Percentiles rank a stretch among this genome's conserved stretches.
Conservation (phyloP, 2,329 filamentous ascomycete genomes). For the Diaporthe amygdali region DNA sequence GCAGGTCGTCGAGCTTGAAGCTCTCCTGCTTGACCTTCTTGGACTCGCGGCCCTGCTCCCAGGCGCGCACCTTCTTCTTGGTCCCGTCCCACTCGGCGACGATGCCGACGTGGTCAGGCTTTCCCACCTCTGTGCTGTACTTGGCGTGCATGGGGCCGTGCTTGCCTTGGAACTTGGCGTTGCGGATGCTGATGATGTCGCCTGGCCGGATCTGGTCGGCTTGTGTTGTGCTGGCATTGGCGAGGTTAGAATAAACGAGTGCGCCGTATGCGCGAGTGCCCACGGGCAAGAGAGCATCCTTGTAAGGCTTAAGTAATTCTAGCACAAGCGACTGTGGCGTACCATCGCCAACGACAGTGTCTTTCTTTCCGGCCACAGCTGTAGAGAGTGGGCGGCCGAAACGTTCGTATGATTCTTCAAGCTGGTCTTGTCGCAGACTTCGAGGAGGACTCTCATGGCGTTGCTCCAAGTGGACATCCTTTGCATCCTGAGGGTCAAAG, state of each 20-base stretch:
- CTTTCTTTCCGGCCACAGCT: conserved; percentile 73
- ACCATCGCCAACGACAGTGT: conserved; percentile 83
- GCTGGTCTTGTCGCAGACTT: conserved; percentile 85
- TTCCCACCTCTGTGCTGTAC: conserved; percentile 87
- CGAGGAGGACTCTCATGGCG: conserved; percentile 84
- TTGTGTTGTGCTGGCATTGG: conserved; percentile 88
- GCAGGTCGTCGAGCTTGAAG: conserved; percentile 89
- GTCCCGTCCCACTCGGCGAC: conserved; percentile 98
- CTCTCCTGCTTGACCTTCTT: conserved; percentile 94
- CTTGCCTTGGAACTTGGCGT: conserved; percentile 93
- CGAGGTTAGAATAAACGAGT: conserved; percentile 91
- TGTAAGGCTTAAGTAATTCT: conserved; percentile 76
- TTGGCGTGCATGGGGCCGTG: conserved; percentile 95
- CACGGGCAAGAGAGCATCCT: conserved; percentile 78
- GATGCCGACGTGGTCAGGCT: conserved; percentile 85
- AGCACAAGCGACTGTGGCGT: conserved; percentile 78
- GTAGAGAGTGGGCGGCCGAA: conserved; percentile 82
- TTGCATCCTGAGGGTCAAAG: conserved; percentile 77
- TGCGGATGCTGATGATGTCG: conserved; percentile 91
- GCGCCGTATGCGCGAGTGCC: conserved; percentile 92
- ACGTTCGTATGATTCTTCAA: conserved; percentile 82
- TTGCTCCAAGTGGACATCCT: conserved; percentile 80
- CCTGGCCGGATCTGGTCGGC: conserved; percentile 91
- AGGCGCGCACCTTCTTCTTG: conserved; percentile 95
- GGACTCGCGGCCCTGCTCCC: conserved; percentile 93